Conservation (phyloP, 345 rosid genomes). For the Iberis pinnata region DNA sequence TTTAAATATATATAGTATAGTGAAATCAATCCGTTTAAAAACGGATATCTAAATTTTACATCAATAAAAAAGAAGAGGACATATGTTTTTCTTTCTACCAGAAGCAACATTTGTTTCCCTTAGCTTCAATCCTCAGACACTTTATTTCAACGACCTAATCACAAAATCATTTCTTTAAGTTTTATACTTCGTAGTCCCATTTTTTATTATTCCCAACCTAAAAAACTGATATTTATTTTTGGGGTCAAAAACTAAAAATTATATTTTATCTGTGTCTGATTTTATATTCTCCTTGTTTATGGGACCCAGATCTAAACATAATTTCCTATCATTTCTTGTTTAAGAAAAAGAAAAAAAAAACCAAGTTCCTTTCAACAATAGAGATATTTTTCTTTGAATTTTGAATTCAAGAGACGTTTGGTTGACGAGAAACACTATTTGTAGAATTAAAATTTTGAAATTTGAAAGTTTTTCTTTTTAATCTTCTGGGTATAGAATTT, state of each 20-base stretch:
- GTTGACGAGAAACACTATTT: conserved; percentile 16
- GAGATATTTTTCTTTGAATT: conserved; percentile 1
- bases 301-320: conserved; percentile 33
- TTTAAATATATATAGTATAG: no score
- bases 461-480: neutral
- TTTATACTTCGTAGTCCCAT: neutral
- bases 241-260: no score
- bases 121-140: conserved; percentile 31
- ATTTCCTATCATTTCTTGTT: conserved; percentile 13
- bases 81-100: no score
- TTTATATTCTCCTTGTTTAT: conserved; percentile 19
- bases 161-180: conserved; percentile 1
- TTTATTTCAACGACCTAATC: conserved; percentile 20
- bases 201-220: no score
- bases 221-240: no score
- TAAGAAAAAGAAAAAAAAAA: neutral
- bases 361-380: conserved; percentile 28
- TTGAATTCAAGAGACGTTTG: conserved; percentile 23
- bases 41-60: neutral
- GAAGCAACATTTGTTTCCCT: conserved; percentile 9
- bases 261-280: conserved; percentile 24
- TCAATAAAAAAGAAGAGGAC: no score
- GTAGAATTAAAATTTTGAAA: neutral
- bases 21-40: no score
- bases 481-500: conserved; percentile 3